Conservation (phyloP, 2,329 filamentous ascomycete genomes). For the Fusarium sp. region DNA sequence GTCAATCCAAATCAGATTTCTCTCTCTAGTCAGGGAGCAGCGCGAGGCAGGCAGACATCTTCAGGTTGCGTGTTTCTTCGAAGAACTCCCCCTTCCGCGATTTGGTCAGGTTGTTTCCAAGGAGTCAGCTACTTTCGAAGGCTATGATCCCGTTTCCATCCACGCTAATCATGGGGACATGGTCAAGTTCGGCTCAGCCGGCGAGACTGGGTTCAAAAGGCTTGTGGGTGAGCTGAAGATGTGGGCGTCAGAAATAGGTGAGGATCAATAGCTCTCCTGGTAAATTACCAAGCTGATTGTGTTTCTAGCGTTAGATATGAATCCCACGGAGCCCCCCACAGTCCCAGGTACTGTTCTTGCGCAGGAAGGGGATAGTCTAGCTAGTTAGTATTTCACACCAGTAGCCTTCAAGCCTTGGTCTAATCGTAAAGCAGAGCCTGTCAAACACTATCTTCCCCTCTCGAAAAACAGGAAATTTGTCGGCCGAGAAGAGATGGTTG, state of each 20-base stretch:
- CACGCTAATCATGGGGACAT: conserved; percentile 50
- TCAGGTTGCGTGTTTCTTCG: conserved; percentile 55
- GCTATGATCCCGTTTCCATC: conserved; percentile 50
- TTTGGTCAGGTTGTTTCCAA: conserved; percentile 50
- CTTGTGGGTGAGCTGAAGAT: conserved; percentile 39
- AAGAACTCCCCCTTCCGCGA: conserved; percentile 53
- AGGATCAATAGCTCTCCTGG: neutral
- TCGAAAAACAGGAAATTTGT: neutral
- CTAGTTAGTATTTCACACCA: neutral
- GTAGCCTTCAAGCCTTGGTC: too few relatives aligned
- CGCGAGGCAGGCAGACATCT: conserved; percentile 36
- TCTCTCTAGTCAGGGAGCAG: conserved; percentile 46
- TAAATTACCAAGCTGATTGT: neutral
- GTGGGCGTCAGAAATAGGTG: neutral
- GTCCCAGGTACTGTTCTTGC: too few relatives aligned
- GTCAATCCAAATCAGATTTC: conserved; percentile 47
- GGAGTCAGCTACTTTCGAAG: conserved; percentile 52
- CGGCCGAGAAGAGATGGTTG: neutral
- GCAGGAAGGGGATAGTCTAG: neutral
- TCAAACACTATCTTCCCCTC: neutral
- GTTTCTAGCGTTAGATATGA: neutral
- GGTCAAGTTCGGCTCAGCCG: conserved; percentile 24
- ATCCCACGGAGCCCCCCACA: too few relatives aligned
- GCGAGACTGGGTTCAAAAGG: conserved; percentile 51
- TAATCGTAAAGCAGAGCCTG: fast-evolving